Conservation (phyloP, 228 moss, liverwort and hornwort genomes). For the Sphagnum fallax region DNA sequence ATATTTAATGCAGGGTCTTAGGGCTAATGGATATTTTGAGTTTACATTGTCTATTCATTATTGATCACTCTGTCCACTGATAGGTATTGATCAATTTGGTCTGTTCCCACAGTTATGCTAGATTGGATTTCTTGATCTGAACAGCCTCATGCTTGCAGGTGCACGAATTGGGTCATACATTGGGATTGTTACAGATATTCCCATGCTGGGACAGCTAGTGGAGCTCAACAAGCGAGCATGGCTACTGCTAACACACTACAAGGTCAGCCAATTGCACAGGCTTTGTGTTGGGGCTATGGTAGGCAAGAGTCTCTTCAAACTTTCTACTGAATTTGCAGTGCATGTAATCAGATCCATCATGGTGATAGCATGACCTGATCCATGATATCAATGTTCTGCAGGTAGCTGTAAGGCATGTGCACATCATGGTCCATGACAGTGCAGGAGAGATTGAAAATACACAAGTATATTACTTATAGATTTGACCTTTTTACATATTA, state of each 20-base stretch:
- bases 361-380: too few species aligned
- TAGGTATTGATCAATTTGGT: too few species aligned
- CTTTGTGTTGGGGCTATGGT: constrained; percentile 76
- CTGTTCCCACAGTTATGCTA: too few species aligned
- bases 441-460: constrained; percentile 12
- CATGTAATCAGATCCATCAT: not conserved
- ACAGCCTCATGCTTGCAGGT: constrained; percentile 3
- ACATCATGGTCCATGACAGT: constrained; percentile 35
- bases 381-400: constrained; percentile 12
- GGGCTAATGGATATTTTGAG: too few species aligned
- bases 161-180: constrained; percentile 50
- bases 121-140: too few species aligned
- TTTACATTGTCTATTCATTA: too few species aligned
- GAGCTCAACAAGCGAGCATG: constrained; percentile 69
- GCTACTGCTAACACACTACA: constrained; percentile 67
- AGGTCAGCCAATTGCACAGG: constrained; percentile 47
- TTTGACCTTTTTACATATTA: too few species aligned
- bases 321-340: too few species aligned
- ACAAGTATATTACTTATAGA: too few species aligned
- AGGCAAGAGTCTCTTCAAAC: constrained; percentile 1
- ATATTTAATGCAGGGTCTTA: too few species aligned
- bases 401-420: constrained; percentile 62
- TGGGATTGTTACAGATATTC: constrained; percentile 50
- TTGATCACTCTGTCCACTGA: too few species aligned
- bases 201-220: constrained; percentile 53